Base-by-base conservation (phyloP, 108 stramenopile genomes). In the Fistulifera pelliculosa region DNA sequence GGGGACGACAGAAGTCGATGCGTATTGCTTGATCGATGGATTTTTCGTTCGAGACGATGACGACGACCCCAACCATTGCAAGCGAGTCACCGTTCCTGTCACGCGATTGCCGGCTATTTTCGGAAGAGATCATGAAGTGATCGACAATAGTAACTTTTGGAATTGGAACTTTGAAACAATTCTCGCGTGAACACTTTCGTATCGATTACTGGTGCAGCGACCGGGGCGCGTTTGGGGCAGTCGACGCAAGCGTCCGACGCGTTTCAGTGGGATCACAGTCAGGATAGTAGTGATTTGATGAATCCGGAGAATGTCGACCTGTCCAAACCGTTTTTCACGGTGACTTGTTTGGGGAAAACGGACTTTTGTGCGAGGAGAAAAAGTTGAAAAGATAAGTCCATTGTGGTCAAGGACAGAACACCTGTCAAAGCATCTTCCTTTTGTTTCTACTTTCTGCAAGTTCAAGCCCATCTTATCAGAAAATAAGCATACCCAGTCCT, bases 271-370 rank as follows among this genome's bases (percentile, higher is more conserved):
- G 52, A 61, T 63, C 26, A 42, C 39, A 40, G 35, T 38, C 35
- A 7, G 52, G 35, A 17, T 43, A 1, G 48, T 22, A 27, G 28
- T 7, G 24, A 55, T 31, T 49, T 49, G 23, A 18, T 39, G 18
- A 23, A 55, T 14, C 13, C 22, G 4, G 17, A 47, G 16, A 1
- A 49, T 12, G 55, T 16, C 13, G 41, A 45, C 2, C 17, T 23
- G 24, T 1, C 54, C n/a, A 44, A 44, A 27, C 80, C 81, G n/a
- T 84, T 79, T 54, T 88, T 72, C 49, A 76, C 71, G 12, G 47
- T 88, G 19, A 80, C 84, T 48, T 72, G 79, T 54, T 54, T 80
- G 24, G 75, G 80, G 1, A 71, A 47, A 80, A 80, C 67, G 71
- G 70, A 10, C 73, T 77, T 27, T 61, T 19, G 80, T 81, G 19